Evolutionary conservation across 768 basidiomycete species (phyloP).

Genomic region (Mycena chlorophos): DNA sequence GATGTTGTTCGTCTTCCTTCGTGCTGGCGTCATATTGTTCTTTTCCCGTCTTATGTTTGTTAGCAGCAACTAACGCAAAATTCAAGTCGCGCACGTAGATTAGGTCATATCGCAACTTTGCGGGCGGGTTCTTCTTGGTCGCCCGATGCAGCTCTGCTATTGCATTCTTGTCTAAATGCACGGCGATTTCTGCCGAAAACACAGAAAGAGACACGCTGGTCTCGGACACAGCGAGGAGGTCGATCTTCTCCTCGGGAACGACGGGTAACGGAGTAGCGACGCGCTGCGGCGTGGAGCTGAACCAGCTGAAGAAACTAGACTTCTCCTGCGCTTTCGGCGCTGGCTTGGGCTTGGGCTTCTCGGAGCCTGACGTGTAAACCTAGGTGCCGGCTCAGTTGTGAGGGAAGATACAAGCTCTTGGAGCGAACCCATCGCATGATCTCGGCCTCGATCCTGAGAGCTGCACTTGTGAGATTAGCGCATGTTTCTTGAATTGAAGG

Average conservation of each 20-base stretch:
- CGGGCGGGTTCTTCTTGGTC: slow-evolving; percentile 93
- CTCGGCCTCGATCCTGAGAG: slow-evolving; percentile 76
- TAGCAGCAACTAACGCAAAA: not conserved
- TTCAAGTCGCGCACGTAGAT: slow-evolving; percentile 65
- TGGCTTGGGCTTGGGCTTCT: slow-evolving; percentile 53
- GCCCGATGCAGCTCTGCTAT: slow-evolving; percentile 78
- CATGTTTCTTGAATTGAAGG: not conserved
- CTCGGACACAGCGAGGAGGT: slow-evolving; percentile 44
- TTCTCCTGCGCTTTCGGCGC: slow-evolving; percentile 32
- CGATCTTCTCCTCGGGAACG: slow-evolving; percentile 33
- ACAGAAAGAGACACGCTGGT: slow-evolving; percentile 63
- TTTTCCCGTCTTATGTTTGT: slow-evolving; percentile 65
- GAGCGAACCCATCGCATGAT: slow-evolving; percentile 61
- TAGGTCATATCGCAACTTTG: slow-evolving; percentile 70
- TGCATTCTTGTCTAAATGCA: slow-evolving; percentile 65
- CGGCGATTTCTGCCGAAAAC: slow-evolving; percentile 65
- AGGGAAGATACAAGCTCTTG: not conserved
- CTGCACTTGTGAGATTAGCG: slow-evolving; percentile 33
- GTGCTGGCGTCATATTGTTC: slow-evolving; percentile 75
- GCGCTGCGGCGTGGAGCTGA: slow-evolving; percentile 41
- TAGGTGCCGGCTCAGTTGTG: not conserved
- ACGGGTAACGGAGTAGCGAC: slow-evolving; percentile 35
- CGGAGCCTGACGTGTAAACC: slow-evolving; percentile 66
- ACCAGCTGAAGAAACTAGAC: slow-evolving; percentile 51
- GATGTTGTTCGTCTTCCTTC: slow-evolving; percentile 62